Evolutionary conservation across 768 basidiomycete species (phyloP), one percentile per base, ranked within the genome.

Genomic region (Vishniacozyma victoriae): DNA sequence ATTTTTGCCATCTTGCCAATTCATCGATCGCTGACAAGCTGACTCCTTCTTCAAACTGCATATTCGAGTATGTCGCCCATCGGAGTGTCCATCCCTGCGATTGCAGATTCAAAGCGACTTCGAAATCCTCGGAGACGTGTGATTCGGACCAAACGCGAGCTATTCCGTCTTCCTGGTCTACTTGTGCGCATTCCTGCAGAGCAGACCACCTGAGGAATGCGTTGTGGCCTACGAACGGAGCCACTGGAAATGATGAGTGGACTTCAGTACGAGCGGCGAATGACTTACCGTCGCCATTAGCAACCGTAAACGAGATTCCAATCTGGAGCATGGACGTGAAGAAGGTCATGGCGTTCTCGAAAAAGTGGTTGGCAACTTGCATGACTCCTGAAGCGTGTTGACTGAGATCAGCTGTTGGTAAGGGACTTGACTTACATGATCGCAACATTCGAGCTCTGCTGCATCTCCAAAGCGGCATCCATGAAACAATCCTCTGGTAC

Each of bases 321-420:
- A 20, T 46, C 35, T 91, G 89, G 73, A 92, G 87, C 29, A 87
- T 79, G 18, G 82, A 80, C 1, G 89, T 91, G 73, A 93, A 92
- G 70, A 84, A 83, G 12, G 89, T 81, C 52, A 92, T 83, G 15
- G 86, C 87, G 58, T 89, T 89, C 67, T 93, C 89, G 62, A 92
- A 91, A 73, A 85, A 91, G 70, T 89, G 84, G 69, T 85, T 76
- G 0, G 83, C 87, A 46, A 89, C 87, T 71, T 91, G 86, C 83
- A 90, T 87, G 57, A 91, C 87, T 59, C 87, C 86, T 4, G 85
- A 87, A 61, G 86, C 85, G 66, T 93, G 89, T 65, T 92, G 89
- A 38, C 29, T 33, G 29, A 33, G n/a, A n/a, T n/a, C n/a, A n/a
- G n/a, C 29, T n/a, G 29, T 33, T n/a, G n/a, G 29, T 33, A 33